Base-by-base conservation (phyloP, 495 filamentous ascomycete species). In the Penicillium flavigenum region DNA sequence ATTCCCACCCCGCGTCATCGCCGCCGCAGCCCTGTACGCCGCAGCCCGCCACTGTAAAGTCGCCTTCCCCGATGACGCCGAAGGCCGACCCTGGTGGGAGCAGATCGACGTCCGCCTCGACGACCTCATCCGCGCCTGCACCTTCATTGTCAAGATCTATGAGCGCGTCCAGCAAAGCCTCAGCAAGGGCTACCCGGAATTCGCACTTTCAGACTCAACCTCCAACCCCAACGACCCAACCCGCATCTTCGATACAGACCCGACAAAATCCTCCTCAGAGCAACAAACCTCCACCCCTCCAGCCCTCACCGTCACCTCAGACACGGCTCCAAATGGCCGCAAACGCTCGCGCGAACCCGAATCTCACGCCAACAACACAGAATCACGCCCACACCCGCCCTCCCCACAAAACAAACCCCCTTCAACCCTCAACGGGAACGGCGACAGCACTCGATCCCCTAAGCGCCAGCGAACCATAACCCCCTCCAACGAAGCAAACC, bases 81-180 rank as follows among this genome's bases (percentile, higher is more conserved):
- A 81, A 41, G 90, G 88, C n/a, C 79, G 83, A 59, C 79, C 91
- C 1, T 98, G 94, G 94, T 98, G 94, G 94, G 82, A 88, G 62
- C 68, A 83, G 61, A 72, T 88, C 74, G 73, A 83, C 39, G 79
- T 92, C 57, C 65, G 81, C 62, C 64, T 91, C 68, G 68, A 78
- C 56, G 74, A 86, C 68, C 80, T 92, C 64, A 72, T 77, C 56
- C 69, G 82, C 58, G 90, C 88, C 20, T 86, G 89, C 60, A 81
- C 82, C 43, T 72, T 87, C 45, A 86, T 96, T 70, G 80, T 80
- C n/a, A 81, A 87, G 34, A 83, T 90, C 50, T 96, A 92, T 71
- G 81, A 87, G 59, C 83, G 84, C 67, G 86, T 87, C 47, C 72
- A 76, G 43, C 68, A 76, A 49, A 72, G 62, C 57, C 71, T 76